Conservation (phyloP, 768 basidiomycete genomes). For the Mycena sanguinolenta region DNA sequence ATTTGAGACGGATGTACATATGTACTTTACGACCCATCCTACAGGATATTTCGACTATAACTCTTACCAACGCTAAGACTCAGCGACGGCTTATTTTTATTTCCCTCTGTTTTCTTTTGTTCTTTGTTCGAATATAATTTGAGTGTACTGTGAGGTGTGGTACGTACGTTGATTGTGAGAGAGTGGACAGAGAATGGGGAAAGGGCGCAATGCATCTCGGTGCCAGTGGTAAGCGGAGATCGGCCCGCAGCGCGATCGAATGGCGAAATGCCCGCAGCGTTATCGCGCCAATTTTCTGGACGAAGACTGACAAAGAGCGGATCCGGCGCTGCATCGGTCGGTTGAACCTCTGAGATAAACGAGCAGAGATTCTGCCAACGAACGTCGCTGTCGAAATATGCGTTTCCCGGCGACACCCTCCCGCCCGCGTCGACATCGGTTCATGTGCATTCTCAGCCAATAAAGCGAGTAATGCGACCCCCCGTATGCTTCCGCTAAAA, state of each 20-base stretch:
- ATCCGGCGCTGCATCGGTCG: constrained; percentile 12
- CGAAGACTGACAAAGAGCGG: not conserved
- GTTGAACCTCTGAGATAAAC: constrained; percentile 14
- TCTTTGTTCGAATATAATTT: not conserved
- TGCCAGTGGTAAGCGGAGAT: not conserved
- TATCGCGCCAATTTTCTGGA: constrained; percentile 19
- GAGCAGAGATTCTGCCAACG: not conserved
- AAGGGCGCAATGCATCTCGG: not conserved
- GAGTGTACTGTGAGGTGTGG: not conserved
- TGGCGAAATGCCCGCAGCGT: not conserved
- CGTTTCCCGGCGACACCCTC: not conserved
- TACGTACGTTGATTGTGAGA: not conserved
- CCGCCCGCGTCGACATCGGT: not conserved
- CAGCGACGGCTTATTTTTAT: constrained; percentile 6
- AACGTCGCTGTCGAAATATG: not conserved
- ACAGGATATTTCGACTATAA: constrained; percentile 1
- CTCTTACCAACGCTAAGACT: not conserved
- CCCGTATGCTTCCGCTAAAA: no score
- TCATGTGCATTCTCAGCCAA: not conserved
- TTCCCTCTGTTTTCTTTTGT: not conserved
- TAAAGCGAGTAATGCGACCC: no score
- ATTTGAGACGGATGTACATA: not conserved
- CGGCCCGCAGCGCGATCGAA: constrained; percentile 15
- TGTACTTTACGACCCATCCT: not conserved
- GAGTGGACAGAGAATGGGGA: not conserved